phyloP scores from a whole-genome alignment of 2,329 filamentous ascomycete species.

The Cercospora sp. region DNA sequence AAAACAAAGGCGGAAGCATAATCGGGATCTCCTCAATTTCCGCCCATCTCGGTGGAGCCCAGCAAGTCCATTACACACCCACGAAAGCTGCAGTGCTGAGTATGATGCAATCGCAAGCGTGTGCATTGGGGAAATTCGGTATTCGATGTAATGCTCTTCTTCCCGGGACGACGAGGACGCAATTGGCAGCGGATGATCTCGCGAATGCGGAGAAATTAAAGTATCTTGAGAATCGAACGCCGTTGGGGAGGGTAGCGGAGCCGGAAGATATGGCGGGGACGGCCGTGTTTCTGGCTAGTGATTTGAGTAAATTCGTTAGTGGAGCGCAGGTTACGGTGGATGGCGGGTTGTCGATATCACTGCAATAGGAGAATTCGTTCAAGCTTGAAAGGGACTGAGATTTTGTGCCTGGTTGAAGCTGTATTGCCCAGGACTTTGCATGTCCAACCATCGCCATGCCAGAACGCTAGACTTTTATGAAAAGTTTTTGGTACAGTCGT shows the following conservation, averaged over 20 bases:
- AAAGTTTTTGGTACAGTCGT: not conserved
- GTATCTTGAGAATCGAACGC: constrained; percentile 80
- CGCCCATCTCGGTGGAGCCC: constrained; percentile 75
- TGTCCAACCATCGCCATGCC: constrained; percentile 1
- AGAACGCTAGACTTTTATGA: constrained; percentile 10
- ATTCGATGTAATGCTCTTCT: constrained; percentile 82
- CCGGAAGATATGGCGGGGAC: constrained; percentile 75
- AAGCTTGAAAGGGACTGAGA: not conserved
- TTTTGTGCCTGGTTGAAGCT: constrained; percentile 41
- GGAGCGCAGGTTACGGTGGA: constrained; percentile 22
- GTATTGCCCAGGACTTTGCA: not conserved
- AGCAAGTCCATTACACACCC: constrained; percentile 82
- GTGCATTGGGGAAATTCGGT: constrained; percentile 70
- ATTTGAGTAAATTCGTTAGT: constrained; percentile 37
- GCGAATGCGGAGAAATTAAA: constrained; percentile 66
- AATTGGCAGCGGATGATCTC: constrained; percentile 80
- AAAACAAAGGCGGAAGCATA: constrained; percentile 71
- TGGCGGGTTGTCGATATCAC: constrained; percentile 15
- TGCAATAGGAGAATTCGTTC: constrained; percentile 9
- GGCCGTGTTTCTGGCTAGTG: constrained; percentile 79
- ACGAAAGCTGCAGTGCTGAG: constrained; percentile 80
- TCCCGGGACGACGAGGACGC: constrained; percentile 79
- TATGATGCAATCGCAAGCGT: constrained; percentile 80
- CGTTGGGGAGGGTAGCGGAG: constrained; percentile 69
- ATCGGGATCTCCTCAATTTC: constrained; percentile 73